Evolutionary conservation across 495 filamentous ascomycete genomes (phyloP), one percentile per base, ranked within the genome.

Genomic region (Lophiostoma macrostomum): DNA sequence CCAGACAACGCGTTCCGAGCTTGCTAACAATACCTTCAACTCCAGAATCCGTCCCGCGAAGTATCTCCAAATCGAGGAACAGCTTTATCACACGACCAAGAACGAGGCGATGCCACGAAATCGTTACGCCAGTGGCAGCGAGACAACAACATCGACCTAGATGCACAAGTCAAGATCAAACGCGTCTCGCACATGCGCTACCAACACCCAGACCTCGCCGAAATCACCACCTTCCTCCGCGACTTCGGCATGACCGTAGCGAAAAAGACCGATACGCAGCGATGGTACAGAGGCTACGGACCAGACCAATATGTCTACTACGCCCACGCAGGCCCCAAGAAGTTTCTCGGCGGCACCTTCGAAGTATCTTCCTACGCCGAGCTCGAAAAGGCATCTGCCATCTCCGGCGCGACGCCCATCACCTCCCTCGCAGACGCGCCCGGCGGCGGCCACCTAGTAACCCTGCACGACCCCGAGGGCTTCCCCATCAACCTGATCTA

Each of bases 401-500:
- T 63, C 12, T 76, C 78, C 1, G 67, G 64, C 18, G 73, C 76
- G 18, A 74, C 71, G 14, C 65, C 64, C 4, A 73, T 84, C 13
- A 68, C 79, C 46, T 74, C 81, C 28, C 66, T 71, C 34, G 72
- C 75, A 8, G 69, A 69, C 47, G 74, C 77, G 0, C 80, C 80
- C 0, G 82, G 82, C 5, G 81, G 81, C 16, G 82, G 82, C 38
- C 71, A 77, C 56, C 44, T 73, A 8, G 75, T 84, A 1, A 80
- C 80, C 0, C 72, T 84, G 31, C 65, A 72, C 32, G 82, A 85
- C 46, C 79, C 80, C 4, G 73, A 83, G 39, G 76, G 77, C 1
- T 83, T 75, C 50, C 78, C 77, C 4, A 72, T 82, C 59, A 79
- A 82, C 53, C 69, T 85, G 14, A 73, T 84, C 0, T 67, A 77